Evolutionary conservation across 129 eudicot species (phyloP), one percentile per base, ranked within the genome.

Genomic region (Smallanthus sonchifolius): DNA sequence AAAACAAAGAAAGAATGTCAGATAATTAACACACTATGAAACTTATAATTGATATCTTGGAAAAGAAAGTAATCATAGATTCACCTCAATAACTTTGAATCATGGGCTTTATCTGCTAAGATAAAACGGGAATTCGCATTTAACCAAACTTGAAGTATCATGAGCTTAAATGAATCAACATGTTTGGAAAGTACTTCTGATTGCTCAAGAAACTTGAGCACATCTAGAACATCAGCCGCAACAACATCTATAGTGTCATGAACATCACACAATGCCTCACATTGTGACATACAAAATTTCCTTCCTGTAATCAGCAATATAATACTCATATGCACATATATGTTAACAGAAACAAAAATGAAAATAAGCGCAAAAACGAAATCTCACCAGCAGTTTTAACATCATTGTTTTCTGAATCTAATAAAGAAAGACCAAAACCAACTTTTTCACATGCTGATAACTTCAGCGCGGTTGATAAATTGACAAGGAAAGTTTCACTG

Each of bases 121-220:
- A 83, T 44, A 72, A 85, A 85, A 42, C 69, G 80, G 34, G 75
- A 72, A 43, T 70, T 75, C 19, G 77, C 84, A 67, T 81, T 79
- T 72, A 77, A 73, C 60, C 75, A 83, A 71, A 85, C 64, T 30
- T 83, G 78, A 35, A 82, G 73, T 69, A 83, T 55, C 84, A 90
- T 81, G 66, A 78, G 84, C 83, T 73, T 79, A 83, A 90, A 87
- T 11, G 91, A 81, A 81, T 85, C 96, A 2, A 87, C 84, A 75
- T 81, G 84, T 80, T 83, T 85, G 52, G 87, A 81, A 48, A 83
- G 84, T 52, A 77, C 89, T 77, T 90, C 89, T 42, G 84, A 87
- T 67, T 72, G 88, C 64, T 82, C 80, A 51, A 90, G 89, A 76
- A 90, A 90, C 81, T 67, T 60, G 13, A 87, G 77, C 15, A 83